phyloP scores from a whole-genome alignment of 1,284 basidiomycete species.

The Leccinum subfulvum region DNA sequence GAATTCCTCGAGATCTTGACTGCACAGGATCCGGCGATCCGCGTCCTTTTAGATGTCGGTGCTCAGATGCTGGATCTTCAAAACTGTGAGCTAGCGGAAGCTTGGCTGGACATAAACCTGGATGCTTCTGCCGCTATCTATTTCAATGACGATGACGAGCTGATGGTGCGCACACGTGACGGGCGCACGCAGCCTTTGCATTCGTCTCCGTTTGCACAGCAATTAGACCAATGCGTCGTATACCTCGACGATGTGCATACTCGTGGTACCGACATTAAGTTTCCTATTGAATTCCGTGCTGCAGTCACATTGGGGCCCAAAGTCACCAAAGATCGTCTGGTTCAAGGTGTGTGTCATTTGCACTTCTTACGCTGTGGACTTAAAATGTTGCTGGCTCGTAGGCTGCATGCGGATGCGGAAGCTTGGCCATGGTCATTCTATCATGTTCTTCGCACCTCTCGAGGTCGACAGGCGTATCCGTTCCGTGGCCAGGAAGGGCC shows the following conservation, averaged over 20 bases:
- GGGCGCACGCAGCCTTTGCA: constrained; percentile 38
- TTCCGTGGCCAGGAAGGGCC: no score
- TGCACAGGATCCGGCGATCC: constrained; percentile 30
- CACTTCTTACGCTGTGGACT: no score
- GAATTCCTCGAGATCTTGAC: constrained; percentile 38
- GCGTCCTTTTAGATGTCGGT: constrained; percentile 54
- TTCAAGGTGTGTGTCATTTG: no score
- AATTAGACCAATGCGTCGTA: constrained; percentile 45
- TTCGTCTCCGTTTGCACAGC: constrained; percentile 43
- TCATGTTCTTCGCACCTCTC: no score
- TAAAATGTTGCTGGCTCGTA: no score
- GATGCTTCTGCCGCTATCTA: constrained; percentile 44
- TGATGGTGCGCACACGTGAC: constrained; percentile 43
- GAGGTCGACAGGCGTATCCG: no score
- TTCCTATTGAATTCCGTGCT: no score
- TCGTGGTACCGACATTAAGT: no score
- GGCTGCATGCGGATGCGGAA: no score
- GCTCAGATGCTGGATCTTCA: constrained; percentile 55
- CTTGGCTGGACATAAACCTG: constrained; percentile 39
- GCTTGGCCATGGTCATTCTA: no score
- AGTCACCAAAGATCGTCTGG: no score
- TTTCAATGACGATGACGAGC: constrained; percentile 45
- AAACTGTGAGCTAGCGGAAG: constrained; percentile 40
- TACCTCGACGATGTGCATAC: constrained; percentile 63
- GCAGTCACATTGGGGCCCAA: no score